These are phyloP conservation scores for Cyclotella baltica DNA, from an alignment of 108 stramenopile species.

Conservation along the genomic window DNA sequence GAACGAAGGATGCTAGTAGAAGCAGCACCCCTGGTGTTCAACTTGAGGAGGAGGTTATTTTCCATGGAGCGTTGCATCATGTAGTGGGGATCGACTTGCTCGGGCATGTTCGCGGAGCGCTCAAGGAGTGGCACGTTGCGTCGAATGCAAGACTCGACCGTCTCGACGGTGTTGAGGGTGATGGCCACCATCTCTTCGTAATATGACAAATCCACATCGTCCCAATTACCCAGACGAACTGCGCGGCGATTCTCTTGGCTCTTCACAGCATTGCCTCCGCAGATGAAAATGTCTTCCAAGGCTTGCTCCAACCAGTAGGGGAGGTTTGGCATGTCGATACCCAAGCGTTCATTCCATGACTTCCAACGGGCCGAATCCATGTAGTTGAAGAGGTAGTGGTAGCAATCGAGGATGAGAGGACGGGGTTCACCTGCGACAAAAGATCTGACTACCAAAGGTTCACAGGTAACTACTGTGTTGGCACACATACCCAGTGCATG, in stretches of 20 bases:
- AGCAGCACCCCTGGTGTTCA: too few relatives aligned
- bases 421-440: neutral
- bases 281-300: neutral
- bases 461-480: neutral
- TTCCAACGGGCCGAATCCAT: neutral
- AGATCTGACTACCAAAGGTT: neutral
- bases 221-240: neutral
- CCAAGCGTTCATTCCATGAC: neutral
- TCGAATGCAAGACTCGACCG: neutral
- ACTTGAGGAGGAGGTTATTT: too few relatives aligned
- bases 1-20: too few relatives aligned
- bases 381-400: neutral
- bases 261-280: neutral
- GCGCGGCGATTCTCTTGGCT: neutral
- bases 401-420: neutral
- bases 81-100: too few relatives aligned
- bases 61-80: too few relatives aligned
- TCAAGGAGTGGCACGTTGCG: too few relatives aligned
- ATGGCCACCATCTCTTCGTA: neutral
- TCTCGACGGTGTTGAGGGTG: neutral
- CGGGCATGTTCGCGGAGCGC: too few relatives aligned
- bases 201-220: neutral
- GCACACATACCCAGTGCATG: neutral
- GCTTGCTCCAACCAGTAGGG: neutral
- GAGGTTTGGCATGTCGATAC: neutral